Evolutionary conservation across 805 yeast species (phyloP).

Genomic region (Metschnikowia bowlesiae): DNA sequence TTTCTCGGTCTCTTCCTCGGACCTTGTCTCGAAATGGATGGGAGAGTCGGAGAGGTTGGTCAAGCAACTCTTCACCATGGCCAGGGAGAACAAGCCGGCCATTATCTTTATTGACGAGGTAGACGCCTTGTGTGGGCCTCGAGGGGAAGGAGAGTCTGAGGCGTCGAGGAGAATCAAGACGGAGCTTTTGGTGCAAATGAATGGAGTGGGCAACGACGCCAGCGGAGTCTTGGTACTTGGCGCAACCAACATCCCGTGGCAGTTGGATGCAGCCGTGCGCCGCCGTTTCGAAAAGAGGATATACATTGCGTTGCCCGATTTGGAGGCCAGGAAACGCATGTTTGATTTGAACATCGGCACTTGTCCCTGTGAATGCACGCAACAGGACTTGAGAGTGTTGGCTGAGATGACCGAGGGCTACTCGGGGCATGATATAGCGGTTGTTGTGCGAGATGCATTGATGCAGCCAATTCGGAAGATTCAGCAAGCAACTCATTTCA

Average conservation of each 20-base stretch:
- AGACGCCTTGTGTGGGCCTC: constrained; percentile 95
- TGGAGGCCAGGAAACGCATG: constrained; percentile 89
- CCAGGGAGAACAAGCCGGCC: constrained; percentile 92
- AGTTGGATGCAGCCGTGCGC: constrained; percentile 93
- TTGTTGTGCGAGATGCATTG: constrained; percentile 92
- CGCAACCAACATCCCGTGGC: constrained; percentile 99
- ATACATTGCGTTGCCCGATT: constrained; percentile 91
- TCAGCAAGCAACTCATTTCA: constrained; percentile 94
- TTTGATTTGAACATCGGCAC: constrained; percentile 89
- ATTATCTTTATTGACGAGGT: constrained; percentile 97
- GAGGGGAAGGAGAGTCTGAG: constrained; percentile 97
- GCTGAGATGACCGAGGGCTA: constrained; percentile 96
- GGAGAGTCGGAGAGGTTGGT: constrained; percentile 97
- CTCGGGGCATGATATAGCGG: constrained; percentile 96
- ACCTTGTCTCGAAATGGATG: constrained; percentile 98
- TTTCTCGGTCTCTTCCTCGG: constrained; percentile 93
- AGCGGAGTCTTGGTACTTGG: constrained; percentile 91
- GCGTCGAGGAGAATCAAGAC: constrained; percentile 95
- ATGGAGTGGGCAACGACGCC: constrained; percentile 96
- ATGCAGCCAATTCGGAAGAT: constrained; percentile 97
- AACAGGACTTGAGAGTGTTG: constrained; percentile 68
- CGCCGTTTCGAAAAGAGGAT: constrained; percentile 95
- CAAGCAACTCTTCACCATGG: constrained; percentile 91
- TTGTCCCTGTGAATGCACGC: constrained; percentile 74
- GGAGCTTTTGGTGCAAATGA: constrained; percentile 94